Evolutionary conservation across 345 rosid species (phyloP).

Genomic region (Boechera retrofracta): DNA sequence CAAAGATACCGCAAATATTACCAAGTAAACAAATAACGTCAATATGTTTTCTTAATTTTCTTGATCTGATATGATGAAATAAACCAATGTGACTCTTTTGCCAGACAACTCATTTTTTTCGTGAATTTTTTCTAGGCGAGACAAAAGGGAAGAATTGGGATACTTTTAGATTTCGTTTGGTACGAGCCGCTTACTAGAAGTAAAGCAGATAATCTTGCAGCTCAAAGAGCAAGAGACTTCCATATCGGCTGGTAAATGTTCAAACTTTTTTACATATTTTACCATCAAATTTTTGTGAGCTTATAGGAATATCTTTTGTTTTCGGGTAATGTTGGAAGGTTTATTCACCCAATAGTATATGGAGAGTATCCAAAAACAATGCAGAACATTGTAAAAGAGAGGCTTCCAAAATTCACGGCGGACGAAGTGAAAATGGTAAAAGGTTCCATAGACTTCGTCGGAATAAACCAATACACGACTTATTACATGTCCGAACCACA

Average conservation of each 20-base stretch:
- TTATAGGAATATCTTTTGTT: not conserved
- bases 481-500: constrained; percentile 72
- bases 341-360: constrained; percentile 86
- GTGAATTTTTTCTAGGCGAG: constrained; percentile 49
- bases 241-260: constrained; percentile 84
- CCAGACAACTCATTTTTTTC: not conserved
- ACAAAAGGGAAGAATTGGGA: constrained; percentile 92
- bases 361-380: constrained; percentile 93
- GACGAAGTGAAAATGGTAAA: constrained; percentile 85
- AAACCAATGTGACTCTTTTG: not conserved
- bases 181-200: constrained; percentile 92
- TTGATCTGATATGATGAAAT: constrained; percentile 5
- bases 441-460: constrained; percentile 89
- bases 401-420: constrained; percentile 81
- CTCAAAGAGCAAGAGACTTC: constrained; percentile 96
- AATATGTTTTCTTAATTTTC: not conserved
- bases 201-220: constrained; percentile 83
- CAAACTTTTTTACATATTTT: not conserved
- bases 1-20: constrained; percentile 85
- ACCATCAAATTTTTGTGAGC: not conserved
- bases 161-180: constrained; percentile 92
- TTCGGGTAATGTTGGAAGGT: constrained; percentile 54
- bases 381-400: constrained; percentile 73
- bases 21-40: constrained; percentile 51
- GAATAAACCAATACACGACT: constrained; percentile 90